These are phyloP conservation scores for Sphaerulina musiva DNA, from an alignment of 2,329 filamentous ascomycete species.

Conservation along the genomic window DNA sequence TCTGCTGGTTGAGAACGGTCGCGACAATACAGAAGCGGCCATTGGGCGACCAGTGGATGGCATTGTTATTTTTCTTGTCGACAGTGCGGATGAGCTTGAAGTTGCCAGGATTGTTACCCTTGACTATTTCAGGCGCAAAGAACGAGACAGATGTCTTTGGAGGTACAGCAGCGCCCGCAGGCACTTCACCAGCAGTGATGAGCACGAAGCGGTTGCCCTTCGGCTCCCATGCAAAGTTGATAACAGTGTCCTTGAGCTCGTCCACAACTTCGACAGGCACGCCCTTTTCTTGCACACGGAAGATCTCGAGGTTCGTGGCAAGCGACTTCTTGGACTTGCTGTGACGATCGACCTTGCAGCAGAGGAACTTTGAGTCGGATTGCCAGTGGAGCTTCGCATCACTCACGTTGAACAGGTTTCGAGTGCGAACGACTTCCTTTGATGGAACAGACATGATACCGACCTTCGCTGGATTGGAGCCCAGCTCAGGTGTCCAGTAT, in stretches of 20 bases:
- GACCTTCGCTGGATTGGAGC: constrained; percentile 95
- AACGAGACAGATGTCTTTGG: constrained; percentile 94
- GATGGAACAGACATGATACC: constrained; percentile 92
- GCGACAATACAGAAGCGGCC: constrained; percentile 93
- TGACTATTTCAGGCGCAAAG: constrained; percentile 93
- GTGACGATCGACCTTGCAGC: constrained; percentile 97
- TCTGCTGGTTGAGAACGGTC: constrained; percentile 85
- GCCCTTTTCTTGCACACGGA: constrained; percentile 94
- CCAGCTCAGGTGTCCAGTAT: constrained; percentile 98
- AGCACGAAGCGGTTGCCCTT: constrained; percentile 96
- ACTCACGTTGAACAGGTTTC: constrained; percentile 96
- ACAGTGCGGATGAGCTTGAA: constrained; percentile 93
- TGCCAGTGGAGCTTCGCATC: constrained; percentile 99
- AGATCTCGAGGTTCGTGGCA: constrained; percentile 95
- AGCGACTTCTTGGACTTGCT: constrained; percentile 98
- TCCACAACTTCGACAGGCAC: constrained; percentile 97
- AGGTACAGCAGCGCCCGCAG: constrained; percentile 68
- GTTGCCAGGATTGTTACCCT: constrained; percentile 74
- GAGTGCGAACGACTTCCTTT: constrained; percentile 86
- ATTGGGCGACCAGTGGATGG: constrained; percentile 97
- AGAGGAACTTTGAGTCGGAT: constrained; percentile 86
- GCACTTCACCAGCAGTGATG: constrained; percentile 85
- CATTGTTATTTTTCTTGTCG: constrained; percentile 99
- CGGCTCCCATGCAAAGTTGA: constrained; percentile 99
- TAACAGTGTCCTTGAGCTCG: constrained; percentile 94